Percentiles rank a stretch among this genome's conserved stretches.
Conservation (phyloP, 139 green algal genomes). For the Micractinium sp. region DNA sequence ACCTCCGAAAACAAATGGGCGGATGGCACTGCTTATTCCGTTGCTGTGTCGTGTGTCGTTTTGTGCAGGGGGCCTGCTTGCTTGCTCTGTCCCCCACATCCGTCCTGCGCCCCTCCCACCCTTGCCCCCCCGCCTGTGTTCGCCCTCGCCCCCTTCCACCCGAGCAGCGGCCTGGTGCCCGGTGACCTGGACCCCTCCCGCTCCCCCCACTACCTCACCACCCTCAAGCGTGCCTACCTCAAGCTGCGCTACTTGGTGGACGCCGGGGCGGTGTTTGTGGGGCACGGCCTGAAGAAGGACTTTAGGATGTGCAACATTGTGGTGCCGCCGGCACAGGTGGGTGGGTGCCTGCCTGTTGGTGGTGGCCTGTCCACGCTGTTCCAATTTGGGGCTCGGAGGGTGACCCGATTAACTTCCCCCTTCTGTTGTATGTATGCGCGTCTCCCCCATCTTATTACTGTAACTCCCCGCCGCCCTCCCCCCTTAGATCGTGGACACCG, state of each 20-base stretch:
- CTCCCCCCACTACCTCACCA: constrained; percentile 86
- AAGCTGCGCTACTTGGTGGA: constrained; percentile 94
- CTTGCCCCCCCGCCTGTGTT: background rate
- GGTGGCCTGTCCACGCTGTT: no score
- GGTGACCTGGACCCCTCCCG: constrained; percentile 82
- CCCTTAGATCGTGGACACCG: constrained; percentile 86
- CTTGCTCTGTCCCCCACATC: background rate
- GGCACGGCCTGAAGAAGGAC: constrained; percentile 95
- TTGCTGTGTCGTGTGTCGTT: no score
- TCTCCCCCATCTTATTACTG: no score
- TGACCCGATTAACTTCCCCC: no score
- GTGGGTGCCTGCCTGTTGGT: background rate
- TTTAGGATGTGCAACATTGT: constrained; percentile 97
- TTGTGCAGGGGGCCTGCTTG: background rate
- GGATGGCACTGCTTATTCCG: no score
- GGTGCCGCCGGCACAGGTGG: constrained; percentile 86
- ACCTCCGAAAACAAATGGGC: background rate
- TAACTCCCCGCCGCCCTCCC: background rate
- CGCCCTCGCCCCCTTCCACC: background rate
- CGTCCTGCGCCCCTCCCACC: background rate
- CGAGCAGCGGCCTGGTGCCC: constrained; percentile 62
- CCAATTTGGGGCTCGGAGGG: no score
- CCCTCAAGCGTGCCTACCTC: constrained; percentile 82
- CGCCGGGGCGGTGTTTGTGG: constrained; percentile 87
- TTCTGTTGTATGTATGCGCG: background rate